phyloP scores from a whole-genome alignment of 108 stramenopile species.

The Cyclotella baltica region DNA sequence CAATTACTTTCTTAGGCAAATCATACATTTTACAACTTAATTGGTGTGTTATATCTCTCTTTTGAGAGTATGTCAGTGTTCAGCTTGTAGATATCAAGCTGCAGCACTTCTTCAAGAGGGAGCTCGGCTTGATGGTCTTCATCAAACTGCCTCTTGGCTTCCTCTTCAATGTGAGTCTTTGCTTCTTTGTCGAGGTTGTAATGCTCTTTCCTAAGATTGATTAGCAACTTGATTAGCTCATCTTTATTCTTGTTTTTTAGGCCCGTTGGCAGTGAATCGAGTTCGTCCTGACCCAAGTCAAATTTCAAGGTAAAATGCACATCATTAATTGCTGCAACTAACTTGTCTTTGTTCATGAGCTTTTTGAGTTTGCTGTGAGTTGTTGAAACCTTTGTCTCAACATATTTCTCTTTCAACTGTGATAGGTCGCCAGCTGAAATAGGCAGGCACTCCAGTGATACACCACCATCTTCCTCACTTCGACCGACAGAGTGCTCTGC shows the following conservation, averaged over 20 bases:
- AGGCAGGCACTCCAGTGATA: neutral
- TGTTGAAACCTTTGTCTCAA: neutral
- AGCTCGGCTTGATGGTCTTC: conserved; percentile 1
- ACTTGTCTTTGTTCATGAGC: neutral
- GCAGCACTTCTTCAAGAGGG: neutral
- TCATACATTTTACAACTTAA: neutral
- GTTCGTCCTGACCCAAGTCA: neutral
- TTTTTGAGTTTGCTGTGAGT: neutral
- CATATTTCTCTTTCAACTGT: neutral
- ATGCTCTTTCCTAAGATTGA: neutral
- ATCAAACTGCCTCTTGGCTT: neutral
- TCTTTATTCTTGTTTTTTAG: neutral
- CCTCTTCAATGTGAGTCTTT: conserved; percentile 1
- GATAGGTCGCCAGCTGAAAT: conserved; percentile 5
- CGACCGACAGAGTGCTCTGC: neutral
- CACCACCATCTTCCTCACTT: conserved; percentile 10
- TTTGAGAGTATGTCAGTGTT: neutral
- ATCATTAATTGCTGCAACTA: neutral
- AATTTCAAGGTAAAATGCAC: neutral
- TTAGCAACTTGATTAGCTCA: neutral
- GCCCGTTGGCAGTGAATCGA: neutral
- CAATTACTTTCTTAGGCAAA: neutral
- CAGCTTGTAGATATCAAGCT: conserved; percentile 1
- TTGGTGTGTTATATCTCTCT: conserved; percentile 4
- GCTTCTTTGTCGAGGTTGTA: neutral